Evolutionary conservation across 306 rosid genomes (phyloP).

Genomic region (Hippophae tibetana): DNA sequence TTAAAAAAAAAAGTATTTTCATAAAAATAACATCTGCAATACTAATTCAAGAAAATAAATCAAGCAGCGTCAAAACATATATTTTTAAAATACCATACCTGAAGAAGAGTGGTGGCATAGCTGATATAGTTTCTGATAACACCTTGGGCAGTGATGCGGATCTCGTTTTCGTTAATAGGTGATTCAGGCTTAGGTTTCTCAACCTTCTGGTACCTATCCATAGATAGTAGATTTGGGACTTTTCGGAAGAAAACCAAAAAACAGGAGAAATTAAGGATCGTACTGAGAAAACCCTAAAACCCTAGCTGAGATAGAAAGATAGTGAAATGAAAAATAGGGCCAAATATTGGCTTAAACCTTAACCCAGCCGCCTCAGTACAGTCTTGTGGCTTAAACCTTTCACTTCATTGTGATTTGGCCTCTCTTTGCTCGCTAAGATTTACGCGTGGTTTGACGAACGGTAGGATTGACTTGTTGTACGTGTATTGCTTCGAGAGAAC

Average conservation of each 20-base stretch:
- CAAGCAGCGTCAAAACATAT: no score
- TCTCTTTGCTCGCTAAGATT: no score
- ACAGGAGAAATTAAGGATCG: neutral
- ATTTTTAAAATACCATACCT: constrained; percentile 27
- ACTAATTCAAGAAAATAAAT: neutral
- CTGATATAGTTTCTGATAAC: constrained; percentile 96
- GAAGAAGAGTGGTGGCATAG: constrained; percentile 80
- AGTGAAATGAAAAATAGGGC: neutral
- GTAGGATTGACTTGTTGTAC: no score
- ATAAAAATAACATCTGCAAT: neutral
- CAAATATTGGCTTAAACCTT: neutral
- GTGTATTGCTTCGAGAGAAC: no score
- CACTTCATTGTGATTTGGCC: no score
- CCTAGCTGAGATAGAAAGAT: constrained; percentile 27
- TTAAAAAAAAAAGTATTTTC: no score
- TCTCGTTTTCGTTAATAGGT: constrained; percentile 80
- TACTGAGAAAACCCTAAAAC: constrained; percentile 47
- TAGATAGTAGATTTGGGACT: constrained; percentile 16
- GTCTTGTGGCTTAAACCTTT: no score
- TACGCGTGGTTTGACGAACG: no score
- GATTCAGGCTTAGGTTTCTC: constrained; percentile 73
- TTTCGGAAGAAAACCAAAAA: neutral
- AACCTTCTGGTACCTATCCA: constrained; percentile 93
- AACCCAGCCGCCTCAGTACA: neutral
- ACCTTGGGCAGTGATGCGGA: constrained; percentile 96